Evolutionary conservation across 2,329 filamentous ascomycete species (phyloP).

Genomic region (Hyphodiscus sp.): DNA sequence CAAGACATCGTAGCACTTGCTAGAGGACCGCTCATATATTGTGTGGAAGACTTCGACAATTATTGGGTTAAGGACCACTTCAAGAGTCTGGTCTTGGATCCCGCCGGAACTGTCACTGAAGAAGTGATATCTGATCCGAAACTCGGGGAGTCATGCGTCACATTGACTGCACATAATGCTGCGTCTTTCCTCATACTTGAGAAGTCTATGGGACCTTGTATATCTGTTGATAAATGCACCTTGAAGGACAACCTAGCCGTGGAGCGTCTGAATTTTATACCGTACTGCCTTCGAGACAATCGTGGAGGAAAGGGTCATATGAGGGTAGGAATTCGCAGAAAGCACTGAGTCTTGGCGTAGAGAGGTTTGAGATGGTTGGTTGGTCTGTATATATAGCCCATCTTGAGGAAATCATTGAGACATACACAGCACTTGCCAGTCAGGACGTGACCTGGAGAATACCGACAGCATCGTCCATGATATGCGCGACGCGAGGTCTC

Average conservation of each 20-base stretch:
- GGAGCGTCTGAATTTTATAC: slow-evolving; percentile 41
- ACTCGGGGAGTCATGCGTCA: slow-evolving; percentile 17
- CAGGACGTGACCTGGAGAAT: too few species aligned
- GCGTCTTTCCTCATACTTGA: slow-evolving; percentile 9
- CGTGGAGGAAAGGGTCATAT: slow-evolving; percentile 42
- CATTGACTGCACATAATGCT: slow-evolving; percentile 17
- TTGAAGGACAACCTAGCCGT: slow-evolving; percentile 21
- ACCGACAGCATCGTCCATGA: too few species aligned
- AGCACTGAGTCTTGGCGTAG: not conserved
- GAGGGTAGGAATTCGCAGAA: slow-evolving; percentile 19
- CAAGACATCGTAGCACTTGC: slow-evolving; percentile 48
- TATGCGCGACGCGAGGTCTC: too few species aligned
- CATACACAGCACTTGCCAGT: too few species aligned
- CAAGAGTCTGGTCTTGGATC: slow-evolving; percentile 30
- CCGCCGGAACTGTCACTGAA: slow-evolving; percentile 13
- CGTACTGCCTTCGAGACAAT: slow-evolving; percentile 50
- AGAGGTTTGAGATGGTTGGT: too few species aligned
- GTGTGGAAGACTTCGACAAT: slow-evolving; percentile 53
- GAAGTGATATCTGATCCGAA: slow-evolving; percentile 2
- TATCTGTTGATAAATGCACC: not conserved
- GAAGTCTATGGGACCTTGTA: slow-evolving; percentile 1
- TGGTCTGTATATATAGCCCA: too few species aligned
- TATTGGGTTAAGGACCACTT: slow-evolving; percentile 50
- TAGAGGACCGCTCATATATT: slow-evolving; percentile 54
- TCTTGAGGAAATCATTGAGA: too few species aligned